Evolutionary conservation across 352 stramenopile species (phyloP).

Genomic region (Phytophthora quininea): DNA sequence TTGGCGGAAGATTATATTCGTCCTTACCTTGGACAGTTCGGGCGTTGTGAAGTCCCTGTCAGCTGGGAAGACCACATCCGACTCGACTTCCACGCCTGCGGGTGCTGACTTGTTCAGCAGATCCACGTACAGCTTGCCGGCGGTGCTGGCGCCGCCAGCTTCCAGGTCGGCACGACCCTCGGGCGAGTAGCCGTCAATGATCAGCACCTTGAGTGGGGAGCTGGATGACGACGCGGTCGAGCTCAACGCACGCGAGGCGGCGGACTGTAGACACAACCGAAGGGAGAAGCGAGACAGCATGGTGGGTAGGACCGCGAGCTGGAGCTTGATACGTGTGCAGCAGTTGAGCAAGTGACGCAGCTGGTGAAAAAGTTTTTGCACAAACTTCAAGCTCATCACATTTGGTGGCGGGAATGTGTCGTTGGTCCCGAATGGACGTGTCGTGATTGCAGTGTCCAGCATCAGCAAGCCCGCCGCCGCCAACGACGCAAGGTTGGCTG

Average conservation of each 20-base stretch:
- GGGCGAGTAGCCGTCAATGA: conserved; percentile 82
- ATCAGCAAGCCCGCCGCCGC: no score
- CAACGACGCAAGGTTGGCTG: no score
- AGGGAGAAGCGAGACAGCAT: conserved; percentile 32
- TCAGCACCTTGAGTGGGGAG: conserved; percentile 61
- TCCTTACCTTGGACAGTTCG: conserved; percentile 56
- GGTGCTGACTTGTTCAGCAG: conserved; percentile 69
- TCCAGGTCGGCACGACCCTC: conserved; percentile 72
- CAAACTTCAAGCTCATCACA: conserved; percentile 10
- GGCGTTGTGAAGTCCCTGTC: conserved; percentile 69
- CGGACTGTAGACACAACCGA: conserved; percentile 13
- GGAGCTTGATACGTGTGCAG: conserved; percentile 1
- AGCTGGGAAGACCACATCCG: conserved; percentile 73
- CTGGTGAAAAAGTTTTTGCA: conserved; percentile 6
- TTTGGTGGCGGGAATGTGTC: no score
- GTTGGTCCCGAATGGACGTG: no score
- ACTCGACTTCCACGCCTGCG: conserved; percentile 42
- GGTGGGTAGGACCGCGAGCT: neutral
- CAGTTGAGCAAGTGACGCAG: conserved; percentile 25
- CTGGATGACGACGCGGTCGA: conserved; percentile 27
- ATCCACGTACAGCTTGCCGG: conserved; percentile 71
- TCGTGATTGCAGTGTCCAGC: no score
- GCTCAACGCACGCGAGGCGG: conserved; percentile 25
- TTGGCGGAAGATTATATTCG: neutral
- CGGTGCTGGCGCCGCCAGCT: conserved; percentile 66